Base-by-base conservation (phyloP, 306 rosid genomes). In the Ormosia semicastrata region DNA sequence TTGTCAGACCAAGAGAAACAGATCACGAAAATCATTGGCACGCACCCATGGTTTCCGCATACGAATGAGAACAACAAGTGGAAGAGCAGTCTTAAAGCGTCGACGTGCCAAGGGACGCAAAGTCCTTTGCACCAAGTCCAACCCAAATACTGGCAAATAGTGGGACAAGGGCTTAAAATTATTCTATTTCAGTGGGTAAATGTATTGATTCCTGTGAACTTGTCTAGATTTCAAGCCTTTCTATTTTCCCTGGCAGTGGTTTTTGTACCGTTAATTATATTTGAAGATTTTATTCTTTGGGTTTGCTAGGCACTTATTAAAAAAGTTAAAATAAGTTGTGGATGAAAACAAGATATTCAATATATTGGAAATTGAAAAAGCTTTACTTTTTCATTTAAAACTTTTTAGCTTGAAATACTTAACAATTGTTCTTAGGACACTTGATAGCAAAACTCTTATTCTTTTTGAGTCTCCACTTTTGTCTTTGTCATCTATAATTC, bases 81-180 rank as follows among this genome's bases (percentile, higher is more conserved):
- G 99, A 36, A 89, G 97, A 81, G 94, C 94, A 63, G 6, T 93
- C 29, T 59, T 96, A 13, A 93, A 90, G 85, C 92, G 98, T 8
- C 80, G 99, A 17, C 94, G 97, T 17, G 97, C 97, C 62, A 96
- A 93, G 92, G 99, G 98, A 8, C 87, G 99, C 32, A 93, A 86
- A 87, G 52, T 93, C 71, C 97, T 92, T 60, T 96, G 99, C 94
- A 88, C 98, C 3, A 96, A 96, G 84, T 76, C 95, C 34, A 76
- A 96, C 47, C 90, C 97, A 68, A 89, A 76, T 47, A 92, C 94
- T 30, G 99, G 98, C 62, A 92, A 91, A 81, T 79, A 24, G 74
- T 46, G 30, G 17, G 40, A 14, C 4, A 29, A 41, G 8, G 47
- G 41, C 73, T 46, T 71, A 18, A 8, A 52, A 12, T 7, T 62